Evolutionary conservation across 495 filamentous ascomycete genomes (phyloP), one percentile per base, ranked within the genome.

Genomic region (Aspergillus homomorphus): DNA sequence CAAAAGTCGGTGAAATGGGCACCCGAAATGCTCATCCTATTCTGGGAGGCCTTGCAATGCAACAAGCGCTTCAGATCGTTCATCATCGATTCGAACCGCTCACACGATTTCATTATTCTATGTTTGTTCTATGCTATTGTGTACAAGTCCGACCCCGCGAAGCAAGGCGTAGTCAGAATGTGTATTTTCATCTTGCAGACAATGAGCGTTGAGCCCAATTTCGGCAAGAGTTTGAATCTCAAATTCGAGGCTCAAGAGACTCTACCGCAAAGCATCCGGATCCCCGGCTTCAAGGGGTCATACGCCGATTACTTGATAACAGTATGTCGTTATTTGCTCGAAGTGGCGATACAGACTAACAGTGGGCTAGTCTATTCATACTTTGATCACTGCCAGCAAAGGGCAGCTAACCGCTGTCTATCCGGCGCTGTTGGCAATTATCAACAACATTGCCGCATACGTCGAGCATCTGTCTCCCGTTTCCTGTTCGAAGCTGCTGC

Each of bases 11-110:
- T 91, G 56, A 90, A 89, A 72, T 96, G 92, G 81, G 90, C 92
- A 2, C 92, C 95, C 8, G 94, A 99, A 72, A 96, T 96, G 78
- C 84, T 98, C 41, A 92, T 98, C 81, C 82, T 99, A 2, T 99
- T 97, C 70, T 99, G 94, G 94, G 94, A 99, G 74, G 83, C 89
- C 8, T 82, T 96, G 24, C 94, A 99, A 71, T 97, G 93, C 80
- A 99, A 99, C 73, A 98, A 96, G 75, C 83, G 95, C 50, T 98
- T 99, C 74, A 80, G 95, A 50, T 93, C 91, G 1, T 99, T 96
- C 73, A 93, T 99, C 67, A 92, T 97, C 60, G 94, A 98, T 62
- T 97, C 94, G 0, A 91, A 96, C 62, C 81, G 92, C 42, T 89
- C 90, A 0, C 90, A 96, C 66, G 94, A 99, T 69, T 98, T 97